Evolutionary conservation across 495 filamentous ascomycete genomes (phyloP).

Genomic region (Cercophora newfieldiana): DNA sequence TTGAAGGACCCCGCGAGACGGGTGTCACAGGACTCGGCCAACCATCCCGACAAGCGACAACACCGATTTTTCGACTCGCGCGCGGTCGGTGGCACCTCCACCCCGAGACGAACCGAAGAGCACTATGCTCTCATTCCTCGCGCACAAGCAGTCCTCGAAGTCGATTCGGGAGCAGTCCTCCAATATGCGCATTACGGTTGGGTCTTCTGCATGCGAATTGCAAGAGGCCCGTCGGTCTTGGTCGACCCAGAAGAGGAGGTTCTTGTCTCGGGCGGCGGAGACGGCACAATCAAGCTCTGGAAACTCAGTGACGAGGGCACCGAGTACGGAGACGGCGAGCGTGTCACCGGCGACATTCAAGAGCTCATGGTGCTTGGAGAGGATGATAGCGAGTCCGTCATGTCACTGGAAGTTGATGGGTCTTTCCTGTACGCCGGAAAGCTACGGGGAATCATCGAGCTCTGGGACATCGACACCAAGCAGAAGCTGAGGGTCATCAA

Average conservation of each 20-base stretch:
- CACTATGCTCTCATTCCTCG: conserved; percentile 51
- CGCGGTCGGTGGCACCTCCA: conserved; percentile 76
- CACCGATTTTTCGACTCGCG: conserved; percentile 94
- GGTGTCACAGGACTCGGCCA: conserved; percentile 60
- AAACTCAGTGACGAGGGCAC: conserved; percentile 51
- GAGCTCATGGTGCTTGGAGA: conserved; percentile 70
- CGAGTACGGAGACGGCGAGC: conserved; percentile 35
- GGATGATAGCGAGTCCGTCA: conserved; percentile 74
- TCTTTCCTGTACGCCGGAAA: conserved; percentile 89
- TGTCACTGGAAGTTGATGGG: conserved; percentile 80
- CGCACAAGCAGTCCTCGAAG: conserved; percentile 68
- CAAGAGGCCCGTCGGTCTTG: conserved; percentile 60
- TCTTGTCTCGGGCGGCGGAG: conserved; percentile 86
- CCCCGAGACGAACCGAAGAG: conserved; percentile 61
- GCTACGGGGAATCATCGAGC: conserved; percentile 84
- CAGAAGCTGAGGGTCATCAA: conserved; percentile 85
- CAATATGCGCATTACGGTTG: conserved; percentile 95
- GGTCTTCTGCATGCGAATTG: conserved; percentile 89
- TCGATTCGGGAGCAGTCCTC: conserved; percentile 75
- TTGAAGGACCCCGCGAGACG: conserved; percentile 50
- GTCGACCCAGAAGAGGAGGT: conserved; percentile 71
- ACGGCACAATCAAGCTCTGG: conserved; percentile 93
- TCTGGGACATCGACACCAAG: conserved; percentile 95
- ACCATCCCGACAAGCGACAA: conserved; percentile 76
- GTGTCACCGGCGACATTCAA: conserved; percentile 51